Conservation (phyloP, 176 grass and related monocot genomes). For the Eleusine indica region DNA sequence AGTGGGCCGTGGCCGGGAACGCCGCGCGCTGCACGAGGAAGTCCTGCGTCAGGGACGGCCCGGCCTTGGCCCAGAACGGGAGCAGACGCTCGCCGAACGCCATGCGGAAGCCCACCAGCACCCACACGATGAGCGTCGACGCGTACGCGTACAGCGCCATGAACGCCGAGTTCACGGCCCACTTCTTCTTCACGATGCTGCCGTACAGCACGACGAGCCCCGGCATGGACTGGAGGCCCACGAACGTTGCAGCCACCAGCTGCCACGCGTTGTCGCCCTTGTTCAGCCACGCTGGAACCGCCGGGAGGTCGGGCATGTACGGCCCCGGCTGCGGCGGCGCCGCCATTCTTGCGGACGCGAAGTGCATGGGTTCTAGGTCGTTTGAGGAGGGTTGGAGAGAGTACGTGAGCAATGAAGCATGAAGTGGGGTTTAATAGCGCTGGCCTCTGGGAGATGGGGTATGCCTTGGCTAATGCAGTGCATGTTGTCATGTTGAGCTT, state of each 20-base stretch:
- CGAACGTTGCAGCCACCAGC: constrained; percentile 63
- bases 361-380: background rate
- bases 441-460: background rate
- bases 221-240: constrained; percentile 73
- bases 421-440: constrained; percentile 33
- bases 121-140: constrained; percentile 74
- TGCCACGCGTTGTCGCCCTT: constrained; percentile 91
- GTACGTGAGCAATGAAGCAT: background rate
- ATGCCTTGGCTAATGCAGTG: constrained; percentile 14
- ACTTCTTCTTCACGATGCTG: constrained; percentile 86
- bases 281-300: constrained; percentile 73
- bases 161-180: constrained; percentile 84
- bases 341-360: constrained; percentile 21
- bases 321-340: constrained; percentile 31
- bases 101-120: constrained; percentile 75
- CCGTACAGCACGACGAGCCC: constrained; percentile 73
- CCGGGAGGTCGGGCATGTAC: constrained; percentile 41
- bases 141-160: constrained; percentile 86
- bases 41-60: constrained; percentile 46
- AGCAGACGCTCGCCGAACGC: constrained; percentile 71
- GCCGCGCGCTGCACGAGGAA: constrained; percentile 53
- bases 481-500: constrained; percentile 10
- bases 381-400: background rate
- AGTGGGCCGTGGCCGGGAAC: constrained; percentile 59
- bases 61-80: constrained; percentile 79